A percentile compares a stretch with the other conserved stretches of the same genome.
phyloP scores from a whole-genome alignment of 179 eudicot genomes.

The Patellifolia procumbens region DNA sequence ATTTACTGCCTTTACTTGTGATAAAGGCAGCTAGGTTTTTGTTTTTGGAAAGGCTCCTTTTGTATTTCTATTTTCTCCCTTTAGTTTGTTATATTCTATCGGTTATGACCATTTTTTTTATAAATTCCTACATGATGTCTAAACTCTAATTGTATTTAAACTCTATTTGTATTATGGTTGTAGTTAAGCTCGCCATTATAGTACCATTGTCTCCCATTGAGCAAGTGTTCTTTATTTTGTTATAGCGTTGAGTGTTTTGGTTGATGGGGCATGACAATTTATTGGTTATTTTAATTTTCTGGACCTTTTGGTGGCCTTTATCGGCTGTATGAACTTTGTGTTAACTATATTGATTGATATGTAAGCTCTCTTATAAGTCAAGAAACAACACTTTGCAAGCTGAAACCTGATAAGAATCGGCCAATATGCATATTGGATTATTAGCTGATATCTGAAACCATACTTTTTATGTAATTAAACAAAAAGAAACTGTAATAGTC shows the following conservation, averaged over 20 bases:
- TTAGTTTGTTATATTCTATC: background rate
- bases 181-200: background rate
- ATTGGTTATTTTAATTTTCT: background rate
- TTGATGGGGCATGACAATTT: background rate
- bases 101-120: slow-evolving; percentile 4
- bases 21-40: background rate
- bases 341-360: background rate
- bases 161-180: too few relatives aligned
- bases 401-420: background rate
- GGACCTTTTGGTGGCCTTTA: background rate
- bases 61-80: background rate
- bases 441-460: too few relatives aligned
- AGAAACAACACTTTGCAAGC: background rate
- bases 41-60: background rate
- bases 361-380: background rate
- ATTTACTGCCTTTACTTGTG: background rate
- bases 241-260: background rate
- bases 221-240: background rate
- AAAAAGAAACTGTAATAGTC: too few relatives aligned
- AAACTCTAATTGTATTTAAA: too few relatives aligned
- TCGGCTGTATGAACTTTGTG: background rate
- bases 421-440: background rate
- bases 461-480: too few relatives aligned
- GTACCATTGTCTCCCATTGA: background rate
- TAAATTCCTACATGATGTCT: too few relatives aligned